These are phyloP conservation scores for Gentiana macrophylla DNA, from an alignment of 257 asterid species.

Conservation along the genomic window DNA sequence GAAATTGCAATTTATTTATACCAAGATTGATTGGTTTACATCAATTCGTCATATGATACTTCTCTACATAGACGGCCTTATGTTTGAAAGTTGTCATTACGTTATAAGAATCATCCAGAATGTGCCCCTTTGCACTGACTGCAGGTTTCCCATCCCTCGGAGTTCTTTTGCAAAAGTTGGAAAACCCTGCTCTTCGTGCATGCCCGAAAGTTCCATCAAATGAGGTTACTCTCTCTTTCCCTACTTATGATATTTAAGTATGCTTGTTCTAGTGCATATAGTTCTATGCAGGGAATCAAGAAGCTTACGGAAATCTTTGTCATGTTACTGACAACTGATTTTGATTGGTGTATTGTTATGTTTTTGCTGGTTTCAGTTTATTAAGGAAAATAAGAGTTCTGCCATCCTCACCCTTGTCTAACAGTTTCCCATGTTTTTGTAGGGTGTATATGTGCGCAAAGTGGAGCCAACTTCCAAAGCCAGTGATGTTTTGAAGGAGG, in stretches of 20 bases:
- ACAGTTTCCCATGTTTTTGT: conserved; percentile 11
- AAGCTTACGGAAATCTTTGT: too few relatives aligned
- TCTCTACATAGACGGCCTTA: not conserved
- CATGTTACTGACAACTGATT: not conserved
- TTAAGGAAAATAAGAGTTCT: not conserved
- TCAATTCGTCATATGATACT: not conserved
- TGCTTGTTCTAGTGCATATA: conserved; percentile 6
- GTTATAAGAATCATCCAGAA: not conserved
- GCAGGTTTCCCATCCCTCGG: conserved; percentile 96
- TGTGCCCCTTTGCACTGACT: conserved; percentile 7
- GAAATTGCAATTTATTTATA: not conserved
- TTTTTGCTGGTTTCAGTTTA: not conserved
- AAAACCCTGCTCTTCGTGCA: conserved; percentile 93
- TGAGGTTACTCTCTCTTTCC: conserved; percentile 46
- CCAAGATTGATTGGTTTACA: not conserved
- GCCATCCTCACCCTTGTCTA: not conserved
- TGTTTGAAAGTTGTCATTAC: too few relatives aligned
- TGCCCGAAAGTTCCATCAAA: conserved; percentile 71
- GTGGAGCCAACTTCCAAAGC: conserved; percentile 82
- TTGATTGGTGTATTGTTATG: not conserved
- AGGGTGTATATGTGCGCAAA: conserved; percentile 81
- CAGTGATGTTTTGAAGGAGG: conserved; percentile 62
- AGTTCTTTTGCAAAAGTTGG: conserved; percentile 84
- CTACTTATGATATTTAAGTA: conserved; percentile 1
- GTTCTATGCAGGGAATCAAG: not conserved